Evolutionary conservation across 306 rosid genomes (phyloP), one percentile per base, ranked within the genome.

Genomic region (Prunus armeniaca): DNA sequence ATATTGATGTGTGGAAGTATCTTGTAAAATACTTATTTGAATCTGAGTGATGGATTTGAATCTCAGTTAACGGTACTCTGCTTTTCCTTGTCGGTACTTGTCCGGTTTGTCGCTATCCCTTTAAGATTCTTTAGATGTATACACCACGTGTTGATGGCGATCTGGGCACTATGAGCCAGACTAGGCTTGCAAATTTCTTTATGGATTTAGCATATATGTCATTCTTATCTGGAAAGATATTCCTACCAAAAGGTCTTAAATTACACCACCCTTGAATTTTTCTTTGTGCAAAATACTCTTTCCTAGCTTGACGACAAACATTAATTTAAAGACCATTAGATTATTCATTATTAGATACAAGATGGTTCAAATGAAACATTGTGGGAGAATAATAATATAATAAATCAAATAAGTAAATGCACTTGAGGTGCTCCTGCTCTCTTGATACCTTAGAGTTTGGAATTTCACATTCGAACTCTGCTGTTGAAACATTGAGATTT

Each of bases 1-100:
- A 66, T 52, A 60, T 3, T 51, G 38, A 60, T 57, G 75, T 24
- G 61, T 49, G 50, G 58, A 76, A 66, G 65, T 71, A 54, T 76
- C 56, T 7, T 32, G 34, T 32, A 10, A 14, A 38, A 57, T 58
- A 65, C 6, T 46, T n/a, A 28, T 57, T 50, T 0, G 6, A 65
- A 43, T 65, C 41, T 71, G 19, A 12, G 24, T 28, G 34, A 25
- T 9, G 27, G 19, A 22, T 65, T 72, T 18, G 13, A 27, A 27
- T 69, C n/a, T 47, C 64, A 32, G 22, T 20, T 27, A 65, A 58
- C 5, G 47, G 22, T 32, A 6, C 69, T 56, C 60, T 43, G 65
- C 67, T 60, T 55, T 61, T 67, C 43, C 57, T 62, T 57, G 46
- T 78, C 50, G 1, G 55, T 25, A 3, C 49, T 25, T 55, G 19